phyloP scores from a whole-genome alignment of 768 basidiomycete genomes.

The Agrocybe chaxingu region DNA sequence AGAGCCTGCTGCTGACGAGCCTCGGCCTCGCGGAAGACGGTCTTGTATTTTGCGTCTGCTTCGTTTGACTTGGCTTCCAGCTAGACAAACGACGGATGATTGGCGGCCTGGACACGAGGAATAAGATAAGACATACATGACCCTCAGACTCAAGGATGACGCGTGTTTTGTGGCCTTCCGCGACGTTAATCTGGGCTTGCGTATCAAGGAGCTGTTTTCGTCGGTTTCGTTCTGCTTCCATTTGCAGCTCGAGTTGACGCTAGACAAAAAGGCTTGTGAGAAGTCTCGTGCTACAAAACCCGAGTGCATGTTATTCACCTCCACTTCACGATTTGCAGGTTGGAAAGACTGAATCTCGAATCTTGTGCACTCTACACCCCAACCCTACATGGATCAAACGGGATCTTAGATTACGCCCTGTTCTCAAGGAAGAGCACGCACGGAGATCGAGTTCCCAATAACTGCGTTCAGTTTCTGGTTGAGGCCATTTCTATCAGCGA shows the following conservation, averaged over 20 bases:
- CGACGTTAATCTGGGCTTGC: slow-evolving; percentile 54
- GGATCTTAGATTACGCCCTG: background rate
- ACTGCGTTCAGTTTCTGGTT: slow-evolving; percentile 44
- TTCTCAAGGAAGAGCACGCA: slow-evolving; percentile 16
- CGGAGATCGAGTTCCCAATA: slow-evolving; percentile 47
- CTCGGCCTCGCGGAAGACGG: slow-evolving; percentile 49
- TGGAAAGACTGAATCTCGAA: slow-evolving; percentile 62
- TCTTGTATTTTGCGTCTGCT: slow-evolving; percentile 51
- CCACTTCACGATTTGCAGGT: slow-evolving; percentile 57
- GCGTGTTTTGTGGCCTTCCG: slow-evolving; percentile 55
- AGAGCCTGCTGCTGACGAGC: slow-evolving; percentile 41
- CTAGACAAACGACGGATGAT: slow-evolving; percentile 12
- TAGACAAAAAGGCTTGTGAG: slow-evolving; percentile 10
- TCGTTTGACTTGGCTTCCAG: slow-evolving; percentile 50
- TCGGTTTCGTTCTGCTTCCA: slow-evolving; percentile 56
- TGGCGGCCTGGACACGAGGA: background rate
- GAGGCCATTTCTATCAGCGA: slow-evolving; percentile 50
- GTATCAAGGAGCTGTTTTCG: slow-evolving; percentile 57
- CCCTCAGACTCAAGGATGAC: slow-evolving; percentile 56
- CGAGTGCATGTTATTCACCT: slow-evolving; percentile 28
- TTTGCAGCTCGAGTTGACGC: slow-evolving; percentile 60
- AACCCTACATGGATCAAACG: slow-evolving; percentile 28
- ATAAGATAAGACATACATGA: slow-evolving; percentile 28
- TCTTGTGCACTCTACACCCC: slow-evolving; percentile 57
- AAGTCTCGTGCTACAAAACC: background rate